These are phyloP conservation scores for Nectriaceae sp. DNA, from an alignment of 2,329 filamentous ascomycete genomes.

Conservation along the genomic window DNA sequence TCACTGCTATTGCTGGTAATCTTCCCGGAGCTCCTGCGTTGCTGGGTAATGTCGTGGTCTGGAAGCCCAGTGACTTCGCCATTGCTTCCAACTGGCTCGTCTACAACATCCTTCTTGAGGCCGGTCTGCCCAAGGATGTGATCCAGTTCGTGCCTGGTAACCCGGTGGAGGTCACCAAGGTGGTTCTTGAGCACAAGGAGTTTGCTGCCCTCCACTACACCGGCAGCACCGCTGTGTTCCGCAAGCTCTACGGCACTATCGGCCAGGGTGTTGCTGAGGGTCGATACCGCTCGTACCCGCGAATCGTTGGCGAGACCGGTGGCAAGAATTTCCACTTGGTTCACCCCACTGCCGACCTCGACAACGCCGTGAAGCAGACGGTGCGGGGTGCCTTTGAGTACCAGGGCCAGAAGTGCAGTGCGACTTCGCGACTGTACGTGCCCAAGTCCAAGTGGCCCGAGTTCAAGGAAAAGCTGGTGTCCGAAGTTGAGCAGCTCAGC, in stretches of 20 bases:
- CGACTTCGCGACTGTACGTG: slow-evolving; percentile 78
- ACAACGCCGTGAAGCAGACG: slow-evolving; percentile 79
- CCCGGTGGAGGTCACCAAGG: slow-evolving; percentile 78
- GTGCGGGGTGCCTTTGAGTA: slow-evolving; percentile 88
- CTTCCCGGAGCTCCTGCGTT: slow-evolving; percentile 80
- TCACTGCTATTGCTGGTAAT: slow-evolving; percentile 92
- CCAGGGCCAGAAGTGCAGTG: slow-evolving; percentile 90
- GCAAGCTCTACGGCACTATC: slow-evolving; percentile 84
- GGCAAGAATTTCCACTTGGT: slow-evolving; percentile 93
- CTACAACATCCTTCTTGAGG: slow-evolving; percentile 88
- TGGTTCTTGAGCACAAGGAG: slow-evolving; percentile 73
- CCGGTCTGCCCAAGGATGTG: slow-evolving; percentile 84
- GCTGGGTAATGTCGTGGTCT: slow-evolving; percentile 92
- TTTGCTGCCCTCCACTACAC: slow-evolving; percentile 96
- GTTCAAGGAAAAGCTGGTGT: slow-evolving; percentile 66
- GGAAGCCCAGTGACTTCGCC: slow-evolving; percentile 92
- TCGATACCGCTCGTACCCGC: slow-evolving; percentile 81
- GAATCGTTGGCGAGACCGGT: slow-evolving; percentile 87
- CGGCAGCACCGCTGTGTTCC: slow-evolving; percentile 89
- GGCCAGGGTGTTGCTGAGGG: slow-evolving; percentile 78
- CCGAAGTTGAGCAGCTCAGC: slow-evolving; percentile 70
- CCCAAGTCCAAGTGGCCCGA: slow-evolving; percentile 73
- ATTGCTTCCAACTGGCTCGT: slow-evolving; percentile 91
- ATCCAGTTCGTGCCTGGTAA: slow-evolving; percentile 94
- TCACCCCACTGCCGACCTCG: slow-evolving; percentile 74